Evolutionary conservation across 2,329 filamentous ascomycete species (phyloP), one percentile per base, ranked within the genome.

Genomic region (Scytalidium lignicola): DNA sequence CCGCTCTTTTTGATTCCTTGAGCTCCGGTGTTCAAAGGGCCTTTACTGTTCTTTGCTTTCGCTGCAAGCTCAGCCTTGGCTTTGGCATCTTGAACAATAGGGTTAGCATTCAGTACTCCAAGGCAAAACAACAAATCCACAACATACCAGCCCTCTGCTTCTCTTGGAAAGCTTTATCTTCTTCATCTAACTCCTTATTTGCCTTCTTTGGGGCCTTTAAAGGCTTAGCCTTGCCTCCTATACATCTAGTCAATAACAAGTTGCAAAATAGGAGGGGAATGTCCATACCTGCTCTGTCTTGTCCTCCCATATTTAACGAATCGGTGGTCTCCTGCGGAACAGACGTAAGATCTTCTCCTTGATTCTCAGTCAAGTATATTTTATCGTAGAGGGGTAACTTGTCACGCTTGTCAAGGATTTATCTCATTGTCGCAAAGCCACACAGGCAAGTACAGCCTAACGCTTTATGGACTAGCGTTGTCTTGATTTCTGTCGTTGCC

Each of bases 1-100:
- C 90, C 91, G 54, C 88, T 93, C 82, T 96, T 96, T 85, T 96
- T 96, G 76, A 97, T 96, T 55, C 90, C 90, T 73, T 95, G 89
- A 44, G 78, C 70, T 28, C 90, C 90, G 26, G 83, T 86, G 73
- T 90, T 91, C 67, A 96, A 68, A 32, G 92, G 91, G 2, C 92
- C 92, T 74, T 95, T 95, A 70, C 88, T 88, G 22, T 59, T 61
- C 63, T 86, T 85, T 42, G 88, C 85, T 74, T 89, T 88, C 53
- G 83, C 78, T n/a, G 85, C 83, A 72, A 95, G 67, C 9, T 90
- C 89, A 74, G 95, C 92, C 71, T 83, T 86, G 42, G 86, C 88
- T 77, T 91, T 90, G 65, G 89, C 86, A 61, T 91, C 89, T 87
- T 37, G 12, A 37, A 37, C 32, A 5, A 17, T 37, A n/a, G 61